Evolutionary conservation across 371 early-diverging fungal species (phyloP), one percentile per base, ranked within the genome.

Genomic region (Mortierella sp.): DNA sequence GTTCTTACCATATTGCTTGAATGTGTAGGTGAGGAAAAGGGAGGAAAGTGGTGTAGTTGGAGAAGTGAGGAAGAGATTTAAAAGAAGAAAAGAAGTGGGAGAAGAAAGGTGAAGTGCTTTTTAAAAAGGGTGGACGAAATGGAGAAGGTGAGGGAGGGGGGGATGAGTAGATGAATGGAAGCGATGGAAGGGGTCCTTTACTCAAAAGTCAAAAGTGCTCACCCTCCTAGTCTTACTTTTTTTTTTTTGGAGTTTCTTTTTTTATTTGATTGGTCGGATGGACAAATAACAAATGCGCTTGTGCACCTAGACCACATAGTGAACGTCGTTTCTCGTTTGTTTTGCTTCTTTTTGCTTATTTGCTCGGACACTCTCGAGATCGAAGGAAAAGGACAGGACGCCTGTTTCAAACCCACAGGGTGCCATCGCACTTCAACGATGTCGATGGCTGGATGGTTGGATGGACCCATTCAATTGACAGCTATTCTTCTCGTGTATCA

Each of bases 81-180:
- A 41, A 35, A 38, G 43, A 29, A 60, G 35, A 63, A 68, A 21
- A 35, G 14, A 12, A n/a, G 60, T 4, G 27, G 38, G 10, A 32
- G 8, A 24, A 16, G 5, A 14, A 14, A 27, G 32, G 6, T 12
- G 41, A 0, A 4, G 21, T 21, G 4, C 14, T 68, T 41, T 41
- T 38, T 24, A n/a, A 16, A 56, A 51, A 44, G 58, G 21, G 5
- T 51, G 3, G 51, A 18, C 3, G 27, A 60, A 60, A 60, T 32
- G 27, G 32, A 8, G 29, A 29, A 29, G 27, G 27, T 11, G 12
- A 16, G 48, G 10, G 12, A 54, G 63, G n/a, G 38, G 27, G 29
- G 58, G 41, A 43, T 56, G 74, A 75, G 56, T 71, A 43, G 58
- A 77, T 29, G 51, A 68, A 75, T 75, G 76, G 76, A 75, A 75